A percentile compares a stretch with the other conserved stretches of the same genome.
These are phyloP conservation scores for Stephania yunnanensis DNA, from an alignment of 164 flowering plant genomes.

Conservation along the genomic window DNA sequence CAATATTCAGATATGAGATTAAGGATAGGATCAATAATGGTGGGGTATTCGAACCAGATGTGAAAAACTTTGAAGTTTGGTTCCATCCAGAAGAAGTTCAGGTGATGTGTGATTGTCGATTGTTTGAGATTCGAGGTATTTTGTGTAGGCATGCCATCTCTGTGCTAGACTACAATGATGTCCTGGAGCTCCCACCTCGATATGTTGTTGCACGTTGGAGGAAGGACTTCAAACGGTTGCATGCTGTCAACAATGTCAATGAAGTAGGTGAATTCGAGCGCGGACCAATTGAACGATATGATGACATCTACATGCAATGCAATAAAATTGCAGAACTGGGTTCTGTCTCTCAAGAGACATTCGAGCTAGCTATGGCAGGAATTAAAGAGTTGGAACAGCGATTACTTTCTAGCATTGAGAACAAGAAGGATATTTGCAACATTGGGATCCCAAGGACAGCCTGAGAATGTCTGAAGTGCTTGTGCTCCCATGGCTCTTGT, in stretches of 20 bases:
- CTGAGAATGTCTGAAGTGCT: neutral
- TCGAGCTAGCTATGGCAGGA: neutral
- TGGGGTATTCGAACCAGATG: neutral
- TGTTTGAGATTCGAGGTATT: constrained; percentile 3
- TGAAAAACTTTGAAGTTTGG: neutral
- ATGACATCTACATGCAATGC: neutral
- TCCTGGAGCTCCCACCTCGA: constrained; percentile 49
- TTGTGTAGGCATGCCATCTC: constrained; percentile 20
- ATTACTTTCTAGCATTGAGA: neutral
- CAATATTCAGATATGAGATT: neutral
- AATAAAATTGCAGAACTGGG: neutral
- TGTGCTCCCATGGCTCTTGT: neutral
- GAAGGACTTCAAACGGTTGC: constrained; percentile 46
- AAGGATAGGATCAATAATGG: constrained; percentile 13
- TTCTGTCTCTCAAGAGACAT: neutral
- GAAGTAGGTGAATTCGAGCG: neutral
- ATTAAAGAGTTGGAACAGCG: neutral
- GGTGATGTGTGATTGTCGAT: constrained; percentile 1
- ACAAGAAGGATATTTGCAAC: neutral
- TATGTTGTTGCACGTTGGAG: constrained; percentile 59
- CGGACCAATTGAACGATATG: neutral
- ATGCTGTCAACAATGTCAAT: constrained; percentile 16
- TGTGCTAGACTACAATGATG: constrained; percentile 39
- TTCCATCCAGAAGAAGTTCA: neutral
- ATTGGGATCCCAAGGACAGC: neutral